Evolutionary conservation across 1,139 yeast genomes (phyloP).

Genomic region (Pichia sp.): DNA sequence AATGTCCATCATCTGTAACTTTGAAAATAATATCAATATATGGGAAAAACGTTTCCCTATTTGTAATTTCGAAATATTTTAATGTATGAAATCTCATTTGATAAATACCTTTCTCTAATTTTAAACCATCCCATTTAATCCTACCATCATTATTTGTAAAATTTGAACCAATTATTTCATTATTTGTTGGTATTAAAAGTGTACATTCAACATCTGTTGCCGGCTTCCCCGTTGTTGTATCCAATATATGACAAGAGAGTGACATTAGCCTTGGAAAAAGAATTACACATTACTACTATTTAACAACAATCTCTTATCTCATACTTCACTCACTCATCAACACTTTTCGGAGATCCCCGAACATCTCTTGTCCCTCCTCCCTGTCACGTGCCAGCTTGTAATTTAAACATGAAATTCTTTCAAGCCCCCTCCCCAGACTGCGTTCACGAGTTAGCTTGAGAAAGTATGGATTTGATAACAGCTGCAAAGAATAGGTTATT

Average conservation of each 20-base stretch:
- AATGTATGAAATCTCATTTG: constrained; percentile 71
- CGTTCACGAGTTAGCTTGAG: too few species aligned
- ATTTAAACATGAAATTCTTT: neutral
- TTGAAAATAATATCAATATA: constrained; percentile 70
- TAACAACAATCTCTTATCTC: too few species aligned
- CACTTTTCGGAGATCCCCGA: too few species aligned
- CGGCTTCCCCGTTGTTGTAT: constrained; percentile 78
- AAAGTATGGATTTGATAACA: neutral
- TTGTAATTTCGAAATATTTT: constrained; percentile 42
- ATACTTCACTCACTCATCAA: too few species aligned
- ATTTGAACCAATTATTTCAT: constrained; percentile 45
- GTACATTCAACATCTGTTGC: constrained; percentile 62
- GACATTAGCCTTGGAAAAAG: neutral
- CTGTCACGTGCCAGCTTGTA: neutral
- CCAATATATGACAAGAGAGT: constrained; percentile 79
- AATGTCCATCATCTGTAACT: constrained; percentile 60
- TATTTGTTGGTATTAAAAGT: constrained; percentile 35
- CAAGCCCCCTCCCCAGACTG: too few species aligned
- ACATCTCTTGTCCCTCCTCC: neutral
- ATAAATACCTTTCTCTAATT: constrained; percentile 53
- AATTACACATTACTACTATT: neutral
- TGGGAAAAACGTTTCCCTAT: constrained; percentile 62
- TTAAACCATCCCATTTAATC: constrained; percentile 41
- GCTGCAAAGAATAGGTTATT: constrained; percentile 5
- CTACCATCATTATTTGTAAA: constrained; percentile 76